Evolutionary conservation across 345 rosid genomes (phyloP), one percentile per base, ranked within the genome.

Genomic region (Anacardium occidentale): DNA sequence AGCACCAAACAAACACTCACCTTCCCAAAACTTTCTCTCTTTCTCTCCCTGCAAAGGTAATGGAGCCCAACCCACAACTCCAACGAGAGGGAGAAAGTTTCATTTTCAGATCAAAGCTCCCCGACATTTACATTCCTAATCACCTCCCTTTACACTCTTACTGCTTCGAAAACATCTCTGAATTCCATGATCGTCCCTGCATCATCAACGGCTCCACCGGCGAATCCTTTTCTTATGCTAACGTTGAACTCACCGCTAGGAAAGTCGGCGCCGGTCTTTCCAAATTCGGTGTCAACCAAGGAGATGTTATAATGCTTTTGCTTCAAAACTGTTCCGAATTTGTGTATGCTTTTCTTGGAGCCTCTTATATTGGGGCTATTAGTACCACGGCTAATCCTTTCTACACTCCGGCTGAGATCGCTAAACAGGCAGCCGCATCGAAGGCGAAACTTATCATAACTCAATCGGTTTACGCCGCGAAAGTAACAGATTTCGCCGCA

Each of bases 221-320:
- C 10, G 75, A 67, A 12, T 29, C 76, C 62, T 73, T 62, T 75
- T 83, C 84, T 48, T 86, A 90, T 65, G 74, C 82, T 2, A 88
- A 90, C 1, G 92, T 90, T 18, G 85, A 90, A 24, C 87, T 85
- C 74, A 77, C 78, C 14, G 61, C 89, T 9, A 83, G 87, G 7
- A 79, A 71, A 52, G 85, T 86, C 17, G 90, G 89, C 20, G 66
- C 90, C 1, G 95, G 95, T 5, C 85, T 88, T 47, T 4, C 77
- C 76, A 74, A 68, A 26, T 34, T 85, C 0, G 92, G 89, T 48
- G 54, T 90, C 70, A 66, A 71, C 54, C 80, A 86, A 62, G 90
- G 90, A 2, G 87, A 88, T n/a, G 95, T 90, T 5, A 76, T 90
- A 68, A 83, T 90, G 95, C 85, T 90, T 44, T 58, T 88, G 73